Percentiles rank a stretch among this genome's conserved stretches.
These are phyloP conservation scores for Cladosporium halotolerans DNA, from an alignment of 2,329 filamentous ascomycete species.

Conservation along the genomic window DNA sequence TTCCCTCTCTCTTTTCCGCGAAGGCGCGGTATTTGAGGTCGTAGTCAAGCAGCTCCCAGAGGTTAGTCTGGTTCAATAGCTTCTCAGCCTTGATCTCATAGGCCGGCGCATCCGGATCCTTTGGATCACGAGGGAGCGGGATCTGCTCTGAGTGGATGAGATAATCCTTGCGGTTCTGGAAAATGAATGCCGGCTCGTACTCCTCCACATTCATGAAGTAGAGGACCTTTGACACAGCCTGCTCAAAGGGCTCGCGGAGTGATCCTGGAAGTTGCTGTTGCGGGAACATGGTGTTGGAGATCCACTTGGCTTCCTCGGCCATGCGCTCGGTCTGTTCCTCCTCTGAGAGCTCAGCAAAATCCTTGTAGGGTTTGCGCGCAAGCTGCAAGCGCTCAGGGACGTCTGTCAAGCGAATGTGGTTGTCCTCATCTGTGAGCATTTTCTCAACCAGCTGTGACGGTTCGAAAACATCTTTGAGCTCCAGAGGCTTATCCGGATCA, in stretches of 20 bases:
- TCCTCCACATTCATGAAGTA: constrained; percentile 94
- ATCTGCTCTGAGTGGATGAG: constrained; percentile 79
- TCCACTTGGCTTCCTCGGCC: constrained; percentile 86
- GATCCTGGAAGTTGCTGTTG: constrained; percentile 54
- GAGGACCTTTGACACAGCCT: constrained; percentile 82
- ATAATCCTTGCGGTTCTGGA: constrained; percentile 97
- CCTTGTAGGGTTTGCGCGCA: constrained; percentile 80
- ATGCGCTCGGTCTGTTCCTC: constrained; percentile 60
- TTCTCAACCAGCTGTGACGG: constrained; percentile 90
- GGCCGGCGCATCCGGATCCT: constrained; percentile 65
- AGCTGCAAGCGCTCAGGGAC: constrained; percentile 93
- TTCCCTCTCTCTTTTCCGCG: constrained; percentile 80
- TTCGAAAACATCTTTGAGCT: constrained; percentile 97
- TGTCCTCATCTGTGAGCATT: constrained; percentile 92
- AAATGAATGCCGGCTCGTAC: constrained; percentile 94
- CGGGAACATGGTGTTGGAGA: constrained; percentile 80
- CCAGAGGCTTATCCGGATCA: constrained; percentile 74
- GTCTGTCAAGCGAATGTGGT: constrained; percentile 79
- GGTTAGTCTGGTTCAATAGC: constrained; percentile 81
- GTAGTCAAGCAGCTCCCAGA: constrained; percentile 91
- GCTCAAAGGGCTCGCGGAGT: constrained; percentile 74
- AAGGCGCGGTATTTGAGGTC: constrained; percentile 93
- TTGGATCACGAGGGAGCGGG: constrained; percentile 54
- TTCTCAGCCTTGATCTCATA: constrained; percentile 75
- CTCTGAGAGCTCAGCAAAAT: constrained; percentile 64